These are phyloP conservation scores for Aspergillus cejpii DNA, from an alignment of 2,329 filamentous ascomycete genomes.

Conservation along the genomic window DNA sequence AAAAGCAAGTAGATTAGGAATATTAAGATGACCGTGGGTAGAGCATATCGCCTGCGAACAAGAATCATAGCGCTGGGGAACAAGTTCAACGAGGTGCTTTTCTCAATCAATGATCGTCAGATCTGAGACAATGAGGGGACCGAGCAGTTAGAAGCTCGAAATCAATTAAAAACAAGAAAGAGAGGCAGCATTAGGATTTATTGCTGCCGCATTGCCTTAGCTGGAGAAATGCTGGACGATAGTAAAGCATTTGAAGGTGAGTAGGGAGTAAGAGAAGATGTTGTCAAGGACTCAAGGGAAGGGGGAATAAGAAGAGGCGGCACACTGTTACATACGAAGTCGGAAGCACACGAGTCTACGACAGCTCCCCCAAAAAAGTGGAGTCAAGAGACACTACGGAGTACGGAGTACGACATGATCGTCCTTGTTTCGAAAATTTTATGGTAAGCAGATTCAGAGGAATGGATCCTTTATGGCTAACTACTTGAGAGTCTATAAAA, in stretches of 20 bases:
- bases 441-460: too few relatives aligned
- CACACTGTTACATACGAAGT: background rate
- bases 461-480: background rate
- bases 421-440: background rate
- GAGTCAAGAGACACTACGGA: background rate
- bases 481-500: background rate
- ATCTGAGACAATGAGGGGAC: background rate
- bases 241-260: background rate
- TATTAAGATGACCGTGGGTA: constrained; percentile 23
- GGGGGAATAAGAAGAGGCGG: background rate
- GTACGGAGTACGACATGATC: background rate
- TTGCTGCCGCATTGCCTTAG: constrained; percentile 3
- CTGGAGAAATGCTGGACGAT: background rate
- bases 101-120: background rate
- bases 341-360: background rate
- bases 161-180: background rate
- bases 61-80: constrained; percentile 20
- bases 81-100: background rate
- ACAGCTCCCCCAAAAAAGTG: background rate
- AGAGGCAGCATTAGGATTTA: constrained; percentile 1
- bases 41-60: constrained; percentile 21
- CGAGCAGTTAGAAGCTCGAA: constrained; percentile 4
- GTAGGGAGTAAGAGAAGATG: background rate
- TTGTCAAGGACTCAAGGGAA: background rate
- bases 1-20: constrained; percentile 21